Evolutionary conservation across 78 protist species (phyloP).

Genomic region (Emiliania huxleyi): DNA sequence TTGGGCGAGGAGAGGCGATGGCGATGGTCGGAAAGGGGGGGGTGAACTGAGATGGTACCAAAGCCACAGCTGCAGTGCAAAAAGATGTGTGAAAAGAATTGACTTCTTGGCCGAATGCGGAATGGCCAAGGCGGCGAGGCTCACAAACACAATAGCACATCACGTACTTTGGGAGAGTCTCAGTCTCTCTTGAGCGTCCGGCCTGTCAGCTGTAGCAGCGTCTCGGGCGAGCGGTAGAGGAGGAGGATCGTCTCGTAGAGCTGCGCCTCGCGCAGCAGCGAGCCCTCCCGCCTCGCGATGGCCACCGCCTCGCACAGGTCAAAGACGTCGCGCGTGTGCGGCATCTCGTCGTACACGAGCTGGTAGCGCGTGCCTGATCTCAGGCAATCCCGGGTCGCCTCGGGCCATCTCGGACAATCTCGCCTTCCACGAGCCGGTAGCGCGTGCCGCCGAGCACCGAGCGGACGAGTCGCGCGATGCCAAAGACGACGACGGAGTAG

Average conservation of each 20-base stretch:
- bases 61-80: too few species aligned
- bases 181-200: neutral
- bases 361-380: neutral
- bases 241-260: neutral
- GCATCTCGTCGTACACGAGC: neutral
- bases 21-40: too few species aligned
- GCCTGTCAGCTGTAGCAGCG: neutral
- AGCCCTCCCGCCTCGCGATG: neutral
- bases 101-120: too few species aligned
- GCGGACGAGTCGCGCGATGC: neutral
- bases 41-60: too few species aligned
- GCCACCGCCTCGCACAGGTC: neutral
- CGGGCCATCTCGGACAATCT: neutral
- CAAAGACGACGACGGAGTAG: neutral
- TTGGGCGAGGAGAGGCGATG: too few species aligned
- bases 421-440: neutral
- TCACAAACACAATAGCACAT: too few species aligned
- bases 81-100: too few species aligned
- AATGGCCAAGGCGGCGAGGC: too few species aligned
- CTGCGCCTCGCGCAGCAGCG: neutral
- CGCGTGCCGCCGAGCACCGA: neutral
- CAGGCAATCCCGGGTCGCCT: too few species aligned
- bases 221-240: neutral
- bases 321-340: neutral
- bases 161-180: too few species aligned